These are phyloP conservation scores for Phytophthora lateralis DNA, from an alignment of 352 stramenopile species.

Conservation along the genomic window DNA sequence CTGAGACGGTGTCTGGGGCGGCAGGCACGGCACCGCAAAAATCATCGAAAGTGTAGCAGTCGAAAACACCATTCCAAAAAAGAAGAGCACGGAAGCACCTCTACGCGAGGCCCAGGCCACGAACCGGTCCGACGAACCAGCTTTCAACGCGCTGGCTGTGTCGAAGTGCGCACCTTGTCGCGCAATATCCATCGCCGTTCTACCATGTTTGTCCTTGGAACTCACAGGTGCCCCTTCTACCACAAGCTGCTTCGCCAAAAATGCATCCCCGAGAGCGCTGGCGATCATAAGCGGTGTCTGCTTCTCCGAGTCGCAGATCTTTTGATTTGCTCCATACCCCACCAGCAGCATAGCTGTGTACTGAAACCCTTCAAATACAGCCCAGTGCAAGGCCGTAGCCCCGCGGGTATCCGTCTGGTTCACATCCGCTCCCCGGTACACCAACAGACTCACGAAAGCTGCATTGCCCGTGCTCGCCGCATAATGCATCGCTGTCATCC, in stretches of 20 bases:
- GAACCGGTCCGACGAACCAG: constrained; percentile 67
- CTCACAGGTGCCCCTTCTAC: constrained; percentile 75
- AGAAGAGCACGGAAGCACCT: constrained; percentile 72
- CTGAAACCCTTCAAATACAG: constrained; percentile 86
- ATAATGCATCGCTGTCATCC: constrained; percentile 85
- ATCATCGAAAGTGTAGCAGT: constrained; percentile 56
- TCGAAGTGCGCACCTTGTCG: constrained; percentile 72
- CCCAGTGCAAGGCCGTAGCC: constrained; percentile 80
- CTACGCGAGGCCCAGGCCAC: constrained; percentile 67
- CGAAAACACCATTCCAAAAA: constrained; percentile 58
- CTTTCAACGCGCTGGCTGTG: constrained; percentile 67
- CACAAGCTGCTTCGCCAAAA: constrained; percentile 84
- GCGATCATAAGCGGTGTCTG: constrained; percentile 88
- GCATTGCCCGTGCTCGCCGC: constrained; percentile 80
- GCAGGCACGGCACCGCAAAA: constrained; percentile 59
- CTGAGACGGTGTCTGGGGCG: constrained; percentile 12
- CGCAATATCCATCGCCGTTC: constrained; percentile 78
- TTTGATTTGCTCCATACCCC: constrained; percentile 81
- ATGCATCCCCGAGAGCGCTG: constrained; percentile 75
- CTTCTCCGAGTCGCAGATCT: constrained; percentile 79
- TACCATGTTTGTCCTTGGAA: constrained; percentile 69
- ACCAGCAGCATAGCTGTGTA: constrained; percentile 85
- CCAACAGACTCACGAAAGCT: constrained; percentile 68
- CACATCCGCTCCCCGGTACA: constrained; percentile 66
- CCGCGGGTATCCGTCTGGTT: constrained; percentile 72